Base-by-base conservation (phyloP, 371 early-diverging fungal species). In the Actinomortierella ambigua region DNA sequence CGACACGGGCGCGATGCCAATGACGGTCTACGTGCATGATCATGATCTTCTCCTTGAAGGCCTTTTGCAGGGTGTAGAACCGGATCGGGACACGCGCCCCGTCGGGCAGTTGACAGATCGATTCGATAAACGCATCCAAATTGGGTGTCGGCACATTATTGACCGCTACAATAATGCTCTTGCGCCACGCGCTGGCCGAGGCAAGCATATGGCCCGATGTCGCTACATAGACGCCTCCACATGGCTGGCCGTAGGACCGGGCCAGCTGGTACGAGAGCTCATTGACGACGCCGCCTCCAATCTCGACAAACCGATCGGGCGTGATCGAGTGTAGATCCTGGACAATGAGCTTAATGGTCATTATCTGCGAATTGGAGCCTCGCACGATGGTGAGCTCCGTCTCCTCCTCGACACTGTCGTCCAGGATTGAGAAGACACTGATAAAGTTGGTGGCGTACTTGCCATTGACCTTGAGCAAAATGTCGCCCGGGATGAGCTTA, bases 221-320 rank as follows among this genome's bases (percentile, higher is more conserved):
- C 14, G 93, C 82, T 2, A 95, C 90, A 71, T 91, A 93, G 22
- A 95, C 91, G 11, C 96, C 95, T 4, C 86, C 82, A 8, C 85
- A 82, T 2, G 92, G 88, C 17, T 91, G 78, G 18, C 83, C 82
- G 67, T 88, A 92, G 5, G 85, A 83, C 49, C 88, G 83, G 0
- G 95, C 96, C 43, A 94, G 82, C 76, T 95, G 95, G 73, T 93
- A 95, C 18, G 91, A 90, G 6, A 95, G 67, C 57, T 94, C 87
- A 75, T 95, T 90, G 39, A 95, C 77, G 22, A 89, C 83, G 15
- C 87, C 89, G 41, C 96, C 98, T 48, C 97, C 97, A 29, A 95
- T 81, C 67, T 95, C 93, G 17, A 97, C 69, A 53, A 82, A 90
- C 8, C 82, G 75, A 64, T 81, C 73, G 1, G 94, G 93, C 27